Evolutionary conservation across 176 grass and related monocot genomes (phyloP), one percentile per base, ranked within the genome.

Genomic region (Typha latifolia): DNA sequence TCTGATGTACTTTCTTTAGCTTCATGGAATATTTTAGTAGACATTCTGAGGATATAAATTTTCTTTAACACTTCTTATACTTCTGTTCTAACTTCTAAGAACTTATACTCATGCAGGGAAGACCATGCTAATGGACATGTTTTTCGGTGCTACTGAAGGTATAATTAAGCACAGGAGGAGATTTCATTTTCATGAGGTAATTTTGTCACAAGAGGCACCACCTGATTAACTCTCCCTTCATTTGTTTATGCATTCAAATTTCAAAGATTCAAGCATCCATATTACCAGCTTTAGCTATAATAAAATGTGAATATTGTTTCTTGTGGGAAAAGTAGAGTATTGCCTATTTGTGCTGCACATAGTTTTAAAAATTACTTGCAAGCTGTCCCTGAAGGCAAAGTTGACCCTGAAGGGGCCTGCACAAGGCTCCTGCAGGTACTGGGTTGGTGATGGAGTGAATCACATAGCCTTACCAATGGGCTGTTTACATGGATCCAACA

Each of bases 41-140:
- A 61, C 19, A 31, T 23, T 47, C 11, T 61, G 11, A 32, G 14
- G 19, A 18, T 57, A 2, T 65, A 29, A 16, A 19, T 57, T 15
- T 57, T 57, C 14, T 57, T 57, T 57, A 20, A 9, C 52, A 57
- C 19, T 57, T 56, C 52, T 56, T 56, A 19, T 56, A 56, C 15
- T 56, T 18, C 52, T 15, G 15, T 20, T 15, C n/a, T n/a, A n/a
- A n/a, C n/a, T n/a, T n/a, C n/a, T 21, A 57, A 57, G 15, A 18
- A 18, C 67, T 15, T 66, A 11, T 66, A 2, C 9, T 66, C 24
- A 49, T 56, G 49, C 51, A 97, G 85, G 93, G 2, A 97, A 97
- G 83, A 97, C 93, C 66, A 97, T 97, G 93, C 49, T 97, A 69
- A 97, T 97, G 88, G 93, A 92, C 76, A 91, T 97, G 88, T 89